Evolutionary conservation across 495 filamentous ascomycete genomes (phyloP), one percentile per base, ranked within the genome.

Genomic region (Hyaloscypha variabilis): DNA sequence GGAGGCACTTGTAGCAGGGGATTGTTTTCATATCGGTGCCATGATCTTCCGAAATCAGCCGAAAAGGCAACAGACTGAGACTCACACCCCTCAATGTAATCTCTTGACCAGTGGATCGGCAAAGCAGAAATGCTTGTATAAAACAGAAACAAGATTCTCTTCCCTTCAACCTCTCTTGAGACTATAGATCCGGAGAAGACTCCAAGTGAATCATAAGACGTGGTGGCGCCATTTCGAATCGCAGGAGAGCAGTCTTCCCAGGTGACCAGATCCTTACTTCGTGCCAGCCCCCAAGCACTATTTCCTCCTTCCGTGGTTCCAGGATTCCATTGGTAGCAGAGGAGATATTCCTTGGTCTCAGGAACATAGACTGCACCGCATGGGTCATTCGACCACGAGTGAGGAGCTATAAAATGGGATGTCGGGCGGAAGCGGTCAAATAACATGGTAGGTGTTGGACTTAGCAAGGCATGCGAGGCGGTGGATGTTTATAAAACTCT

Each of bases 31-130:
- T 75, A 71, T 42, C 74, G 74, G 25, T 73, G 71, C 60, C 74
- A 76, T 60, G 71, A 72, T 13, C 39, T 65, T 8, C 74, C 74
- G 24, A 69, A 73, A 53, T 76, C 71, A 6, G 36, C 49, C 31
- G 74, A 76, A 46, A 75, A 70, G 8, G 74, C 74, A 30, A 76
- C 62, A 26, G 74, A 76, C 36, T 76, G 74, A 13, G 73, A 72
- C 46, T 76, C 74, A 61, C 74, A 75, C 26, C 74, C 74, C 25
- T 74, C 67, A 39, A 73, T 70, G 28, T 76, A 76, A 2, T 36
- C 39, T 17, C 69, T 71, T 13, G 73, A 74, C 73, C 73, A 76
- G n/a, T 76, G 74, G 11, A 76, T 76, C 1, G 74, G 74, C 29
- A 76, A 31, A 50, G 65, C 70, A 14, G 72, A 72, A 58, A 76